These are phyloP conservation scores for Dictyostelium purpureum DNA, from an alignment of 78 protist genomes.

Conservation along the genomic window DNA sequence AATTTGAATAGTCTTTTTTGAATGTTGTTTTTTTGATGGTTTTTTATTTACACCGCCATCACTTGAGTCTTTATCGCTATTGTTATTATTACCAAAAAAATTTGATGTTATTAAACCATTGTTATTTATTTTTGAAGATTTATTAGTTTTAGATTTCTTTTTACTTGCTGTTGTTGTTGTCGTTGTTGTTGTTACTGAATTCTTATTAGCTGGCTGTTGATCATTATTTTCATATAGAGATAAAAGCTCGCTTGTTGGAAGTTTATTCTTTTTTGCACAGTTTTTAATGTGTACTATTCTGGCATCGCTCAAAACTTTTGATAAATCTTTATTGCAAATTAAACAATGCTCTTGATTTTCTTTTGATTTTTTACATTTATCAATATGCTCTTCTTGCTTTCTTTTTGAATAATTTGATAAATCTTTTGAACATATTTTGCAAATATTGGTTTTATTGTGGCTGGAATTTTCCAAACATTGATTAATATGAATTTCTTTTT, in stretches of 20 bases:
- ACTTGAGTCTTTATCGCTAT: neutral
- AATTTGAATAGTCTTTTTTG: too few relatives aligned
- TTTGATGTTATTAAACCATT: neutral
- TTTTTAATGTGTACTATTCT: neutral
- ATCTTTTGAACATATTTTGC: slow-evolving; percentile 6
- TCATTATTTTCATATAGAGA: neutral
- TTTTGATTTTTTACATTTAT: neutral
- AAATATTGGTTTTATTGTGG: neutral
- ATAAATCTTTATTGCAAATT: slow-evolving; percentile 12
- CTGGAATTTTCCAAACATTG: neutral
- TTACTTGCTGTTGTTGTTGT: neutral
- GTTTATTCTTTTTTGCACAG: slow-evolving; percentile 20
- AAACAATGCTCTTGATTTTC: slow-evolving; percentile 3
- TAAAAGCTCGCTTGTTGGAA: neutral
- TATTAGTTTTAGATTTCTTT: neutral
- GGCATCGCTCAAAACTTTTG: neutral
- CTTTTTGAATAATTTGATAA: neutral
- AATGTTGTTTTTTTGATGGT: too few relatives aligned
- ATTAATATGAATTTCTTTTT: slow-evolving; percentile 11
- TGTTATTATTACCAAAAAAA: neutral
- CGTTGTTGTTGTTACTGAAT: neutral
- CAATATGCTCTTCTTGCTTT: slow-evolving; percentile 11
- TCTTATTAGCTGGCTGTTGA: neutral
- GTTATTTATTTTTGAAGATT: neutral
- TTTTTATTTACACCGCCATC: neutral